phyloP scores from a whole-genome alignment of 2,329 filamentous ascomycete genomes.

The Curvularia eragrostidis region DNA sequence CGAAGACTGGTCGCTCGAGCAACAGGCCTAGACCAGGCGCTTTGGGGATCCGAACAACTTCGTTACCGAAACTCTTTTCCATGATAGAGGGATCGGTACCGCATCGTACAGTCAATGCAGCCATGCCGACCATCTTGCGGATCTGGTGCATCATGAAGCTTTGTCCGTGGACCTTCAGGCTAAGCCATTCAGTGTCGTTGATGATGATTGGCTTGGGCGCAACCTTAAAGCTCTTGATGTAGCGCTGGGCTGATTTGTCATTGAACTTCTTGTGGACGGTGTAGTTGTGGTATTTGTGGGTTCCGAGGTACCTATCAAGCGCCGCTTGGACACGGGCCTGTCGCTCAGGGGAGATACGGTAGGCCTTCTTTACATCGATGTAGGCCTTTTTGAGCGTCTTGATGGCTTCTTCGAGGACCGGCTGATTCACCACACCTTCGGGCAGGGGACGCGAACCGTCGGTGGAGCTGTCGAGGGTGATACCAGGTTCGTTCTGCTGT shows the following conservation, averaged over 20 bases:
- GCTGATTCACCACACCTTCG: slow-evolving; percentile 35
- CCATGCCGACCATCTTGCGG: slow-evolving; percentile 98
- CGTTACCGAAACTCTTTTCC: slow-evolving; percentile 72
- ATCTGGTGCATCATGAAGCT: slow-evolving; percentile 99
- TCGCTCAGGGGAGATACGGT: slow-evolving; percentile 77
- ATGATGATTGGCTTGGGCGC: slow-evolving; percentile 73
- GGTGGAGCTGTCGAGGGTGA: slow-evolving; percentile 37
- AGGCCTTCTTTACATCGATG: slow-evolving; percentile 79
- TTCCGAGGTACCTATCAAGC: slow-evolving; percentile 79
- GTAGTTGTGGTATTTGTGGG: slow-evolving; percentile 95
- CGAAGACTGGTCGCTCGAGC: slow-evolving; percentile 90
- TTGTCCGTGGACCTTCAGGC: slow-evolving; percentile 94
- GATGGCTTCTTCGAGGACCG: slow-evolving; percentile 52
- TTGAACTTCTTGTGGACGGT: slow-evolving; percentile 84
- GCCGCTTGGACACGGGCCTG: slow-evolving; percentile 77
- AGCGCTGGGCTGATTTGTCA: slow-evolving; percentile 85
- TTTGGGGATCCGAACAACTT: slow-evolving; percentile 86
- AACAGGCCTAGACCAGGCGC: slow-evolving; percentile 87
- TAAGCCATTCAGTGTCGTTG: slow-evolving; percentile 92
- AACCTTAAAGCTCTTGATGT: slow-evolving; percentile 90
- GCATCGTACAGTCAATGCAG: slow-evolving; percentile 80
- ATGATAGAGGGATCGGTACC: slow-evolving; percentile 78
- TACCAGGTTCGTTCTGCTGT: slow-evolving; percentile 33
- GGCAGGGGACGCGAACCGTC: slow-evolving; percentile 42
- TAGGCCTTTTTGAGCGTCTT: slow-evolving; percentile 77